phyloP scores from a whole-genome alignment of 148 eudicot genomes.

The Arctostaphylos glauca region DNA sequence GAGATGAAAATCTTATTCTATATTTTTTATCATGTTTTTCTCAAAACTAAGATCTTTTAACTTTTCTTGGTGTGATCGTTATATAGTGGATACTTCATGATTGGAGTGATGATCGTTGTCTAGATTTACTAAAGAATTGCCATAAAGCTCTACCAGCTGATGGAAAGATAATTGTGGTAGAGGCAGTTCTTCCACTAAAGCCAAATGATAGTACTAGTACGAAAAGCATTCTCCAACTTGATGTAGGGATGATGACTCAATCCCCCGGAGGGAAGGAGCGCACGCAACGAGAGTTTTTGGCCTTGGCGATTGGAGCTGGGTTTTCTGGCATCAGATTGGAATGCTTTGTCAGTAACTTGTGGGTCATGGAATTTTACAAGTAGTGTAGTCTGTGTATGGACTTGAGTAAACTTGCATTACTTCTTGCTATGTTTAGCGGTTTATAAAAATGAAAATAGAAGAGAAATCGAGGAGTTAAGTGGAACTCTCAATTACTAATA shows the following conservation, averaged over 20 bases:
- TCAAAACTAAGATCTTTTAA: too few species aligned
- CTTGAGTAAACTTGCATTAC: too few species aligned
- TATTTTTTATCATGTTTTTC: too few species aligned
- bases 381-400: too few species aligned
- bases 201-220: not conserved
- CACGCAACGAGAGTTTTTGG: not conserved
- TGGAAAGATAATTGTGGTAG: not conserved
- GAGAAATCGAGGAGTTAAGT: too few species aligned
- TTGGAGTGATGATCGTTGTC: not conserved
- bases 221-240: not conserved
- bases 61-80: too few species aligned
- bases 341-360: not conserved
- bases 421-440: too few species aligned
- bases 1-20: too few species aligned
- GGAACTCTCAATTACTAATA: too few species aligned
- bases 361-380: not conserved
- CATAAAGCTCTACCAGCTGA: not conserved
- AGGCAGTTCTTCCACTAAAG: not conserved
- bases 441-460: too few species aligned
- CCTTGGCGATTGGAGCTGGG: not conserved
- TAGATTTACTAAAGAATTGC: not conserved
- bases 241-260: not conserved
- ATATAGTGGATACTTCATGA: not conserved
- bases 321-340: not conserved
- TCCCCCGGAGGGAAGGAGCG: not conserved